Base-by-base conservation (phyloP, 345 rosid genomes). In the Gossypium herbaceum region DNA sequence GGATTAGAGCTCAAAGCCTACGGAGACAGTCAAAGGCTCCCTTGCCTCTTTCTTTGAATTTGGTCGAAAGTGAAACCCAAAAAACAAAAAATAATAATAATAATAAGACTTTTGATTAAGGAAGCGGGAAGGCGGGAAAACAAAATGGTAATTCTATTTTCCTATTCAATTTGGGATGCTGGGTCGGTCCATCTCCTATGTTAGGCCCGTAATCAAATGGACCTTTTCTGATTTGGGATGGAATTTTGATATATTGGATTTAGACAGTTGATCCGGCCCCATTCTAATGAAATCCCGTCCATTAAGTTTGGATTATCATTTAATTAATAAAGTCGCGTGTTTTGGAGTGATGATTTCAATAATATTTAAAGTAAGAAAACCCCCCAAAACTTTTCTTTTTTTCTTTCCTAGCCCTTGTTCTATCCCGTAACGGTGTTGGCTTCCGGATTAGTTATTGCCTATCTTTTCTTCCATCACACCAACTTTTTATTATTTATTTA, bases 101-200 rank as follows among this genome's bases (percentile, higher is more conserved):
- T 29, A 34, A 0, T 34, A 22, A 3, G 13, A 20, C 2, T 3
- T 34, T 54, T 52, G 70, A 67, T 45, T 45, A 27, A 24, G 45
- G 47, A 27, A 55, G 78, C 71, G 57, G 65, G 62, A 75, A 75
- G 78, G 78, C 78, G 78, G 73, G 78, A 75, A 75, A 34, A 22
- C 60, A 12, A 62, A 11, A 62, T 34, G 7, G 7, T 34, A 34
- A 34, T 5, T 34, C 41, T 5, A 4, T 34, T 4, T 34, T 34
- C 45, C 20, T 12, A 12, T 48, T 48, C 29, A 15, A 7, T 34
- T 34, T 34, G 41, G 7, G 7, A 27, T 2, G 1, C 10, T 52
- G 47, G 60, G 73, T 10, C 58, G 13, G 60, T 8, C 59, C 29
- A n/a, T 12, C 2, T 2, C 25, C 2, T 11, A 41, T 16, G 50